Conservation (phyloP, 2,329 filamentous ascomycete genomes). For the Pestalotiopsis sp. region DNA sequence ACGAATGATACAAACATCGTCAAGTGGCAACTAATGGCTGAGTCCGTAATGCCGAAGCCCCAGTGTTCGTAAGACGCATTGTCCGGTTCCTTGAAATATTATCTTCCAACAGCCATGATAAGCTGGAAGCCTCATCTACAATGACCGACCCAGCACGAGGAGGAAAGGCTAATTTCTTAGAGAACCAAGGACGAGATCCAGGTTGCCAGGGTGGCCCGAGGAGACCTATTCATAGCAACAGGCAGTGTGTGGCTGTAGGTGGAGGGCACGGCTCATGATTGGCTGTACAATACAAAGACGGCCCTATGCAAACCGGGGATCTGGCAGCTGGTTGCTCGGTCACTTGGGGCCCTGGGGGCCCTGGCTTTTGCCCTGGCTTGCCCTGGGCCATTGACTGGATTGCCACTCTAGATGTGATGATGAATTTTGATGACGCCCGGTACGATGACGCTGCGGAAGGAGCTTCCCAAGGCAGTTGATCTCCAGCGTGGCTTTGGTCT, state of each 20-base stretch:
- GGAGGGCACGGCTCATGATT: not conserved
- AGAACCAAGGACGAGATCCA: not conserved
- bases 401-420: not conserved
- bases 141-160: not conserved
- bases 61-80: not conserved
- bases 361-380: not conserved
- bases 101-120: not conserved
- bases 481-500: not conserved
- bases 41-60: not conserved
- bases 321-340: not conserved
- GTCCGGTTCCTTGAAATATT: not conserved
- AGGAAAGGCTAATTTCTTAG: not conserved
- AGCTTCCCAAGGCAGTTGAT: not conserved
- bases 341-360: not conserved
- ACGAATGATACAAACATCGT: not conserved
- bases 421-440: not conserved
- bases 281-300: not conserved
- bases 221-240: slow-evolving; percentile 10
- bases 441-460: not conserved
- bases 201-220: not conserved
- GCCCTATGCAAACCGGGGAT: not conserved
- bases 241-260: slow-evolving; percentile 1
- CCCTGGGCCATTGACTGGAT: not conserved
- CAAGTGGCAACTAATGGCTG: not conserved
- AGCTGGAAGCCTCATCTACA: not conserved